Percentiles rank a stretch among this genome's conserved stretches.
phyloP scores from a whole-genome alignment of 495 filamentous ascomycete genomes.

The Chaetomium cochliodes region DNA sequence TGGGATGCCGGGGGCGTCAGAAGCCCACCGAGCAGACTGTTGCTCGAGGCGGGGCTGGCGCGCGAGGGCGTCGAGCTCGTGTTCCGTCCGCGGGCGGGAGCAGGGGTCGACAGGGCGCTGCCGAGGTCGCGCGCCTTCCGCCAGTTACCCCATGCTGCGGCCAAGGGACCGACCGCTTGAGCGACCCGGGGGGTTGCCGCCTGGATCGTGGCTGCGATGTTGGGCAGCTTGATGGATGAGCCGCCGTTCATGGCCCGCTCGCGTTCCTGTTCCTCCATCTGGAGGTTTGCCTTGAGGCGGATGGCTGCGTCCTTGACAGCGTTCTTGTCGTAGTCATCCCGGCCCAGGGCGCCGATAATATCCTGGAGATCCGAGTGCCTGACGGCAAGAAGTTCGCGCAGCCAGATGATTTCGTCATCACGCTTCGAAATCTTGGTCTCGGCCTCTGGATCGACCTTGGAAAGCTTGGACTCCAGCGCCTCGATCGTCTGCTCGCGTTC shows the following conservation, averaged over 20 bases:
- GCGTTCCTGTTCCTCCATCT: constrained; percentile 95
- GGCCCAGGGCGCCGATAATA: constrained; percentile 75
- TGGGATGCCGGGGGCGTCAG: constrained; percentile 78
- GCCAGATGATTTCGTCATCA: constrained; percentile 92
- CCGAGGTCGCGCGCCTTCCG: constrained; percentile 72
- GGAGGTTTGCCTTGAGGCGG: constrained; percentile 85
- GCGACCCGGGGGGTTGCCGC: constrained; percentile 75
- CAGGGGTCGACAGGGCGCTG: constrained; percentile 40
- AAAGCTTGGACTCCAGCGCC: constrained; percentile 69
- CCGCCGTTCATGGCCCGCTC: constrained; percentile 64
- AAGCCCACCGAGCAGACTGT: constrained; percentile 63
- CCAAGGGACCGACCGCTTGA: constrained; percentile 72
- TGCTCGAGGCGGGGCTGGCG: constrained; percentile 46
- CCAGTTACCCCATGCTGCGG: constrained; percentile 68
- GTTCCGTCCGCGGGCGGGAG: constrained; percentile 41
- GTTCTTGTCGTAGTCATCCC: constrained; percentile 70
- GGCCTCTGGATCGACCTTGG: constrained; percentile 66
- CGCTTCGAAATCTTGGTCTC: constrained; percentile 79
- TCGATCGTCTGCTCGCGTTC: constrained; percentile 89
- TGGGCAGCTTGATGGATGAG: constrained; percentile 52
- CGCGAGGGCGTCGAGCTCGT: constrained; percentile 61
- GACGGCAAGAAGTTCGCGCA: constrained; percentile 88
- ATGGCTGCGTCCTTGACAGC: constrained; percentile 86
- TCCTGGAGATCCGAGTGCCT: constrained; percentile 89
- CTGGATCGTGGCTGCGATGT: constrained; percentile 53